Conservation (phyloP, 805 yeast genomes). For the Sugiyamaella chiloensis region DNA sequence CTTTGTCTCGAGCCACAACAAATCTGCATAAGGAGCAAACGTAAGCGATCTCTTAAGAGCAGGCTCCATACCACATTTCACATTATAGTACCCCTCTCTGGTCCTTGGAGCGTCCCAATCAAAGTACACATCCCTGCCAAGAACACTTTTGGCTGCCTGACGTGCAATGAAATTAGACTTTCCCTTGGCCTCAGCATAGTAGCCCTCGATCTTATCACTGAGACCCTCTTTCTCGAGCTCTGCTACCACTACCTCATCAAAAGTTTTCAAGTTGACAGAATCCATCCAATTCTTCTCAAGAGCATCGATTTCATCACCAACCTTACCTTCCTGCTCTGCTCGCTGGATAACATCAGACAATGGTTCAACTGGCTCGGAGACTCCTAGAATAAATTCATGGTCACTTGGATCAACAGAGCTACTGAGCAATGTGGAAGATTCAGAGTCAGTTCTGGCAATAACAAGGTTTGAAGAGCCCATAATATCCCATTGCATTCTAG, state of each 20-base stretch:
- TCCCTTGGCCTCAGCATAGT: slow-evolving; percentile 29
- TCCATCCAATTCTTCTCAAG: slow-evolving; percentile 49
- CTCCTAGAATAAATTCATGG: slow-evolving; percentile 55
- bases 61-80: slow-evolving; percentile 47
- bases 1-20: slow-evolving; percentile 62
- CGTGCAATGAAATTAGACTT: slow-evolving; percentile 33
- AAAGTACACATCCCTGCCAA: slow-evolving; percentile 39
- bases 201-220: slow-evolving; percentile 31
- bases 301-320: slow-evolving; percentile 35
- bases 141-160: slow-evolving; percentile 29
- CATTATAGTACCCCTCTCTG: slow-evolving; percentile 53
- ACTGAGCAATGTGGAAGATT: slow-evolving; percentile 50
- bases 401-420: slow-evolving; percentile 54
- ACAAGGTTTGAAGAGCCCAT: slow-evolving; percentile 57
- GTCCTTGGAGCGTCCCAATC: slow-evolving; percentile 63
- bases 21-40: slow-evolving; percentile 57
- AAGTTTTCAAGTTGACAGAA: slow-evolving; percentile 42
- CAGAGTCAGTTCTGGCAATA: slow-evolving; percentile 62
- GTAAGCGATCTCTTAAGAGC: slow-evolving; percentile 53
- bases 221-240: slow-evolving; percentile 31
- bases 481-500: slow-evolving; percentile 62
- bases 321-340: slow-evolving; percentile 42
- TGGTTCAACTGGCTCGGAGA: slow-evolving; percentile 39
- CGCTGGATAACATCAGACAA: slow-evolving; percentile 44
- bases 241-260: slow-evolving; percentile 47